These are phyloP conservation scores for Penicillium sp. DNA, from an alignment of 2,329 filamentous ascomycete genomes.

Conservation along the genomic window DNA sequence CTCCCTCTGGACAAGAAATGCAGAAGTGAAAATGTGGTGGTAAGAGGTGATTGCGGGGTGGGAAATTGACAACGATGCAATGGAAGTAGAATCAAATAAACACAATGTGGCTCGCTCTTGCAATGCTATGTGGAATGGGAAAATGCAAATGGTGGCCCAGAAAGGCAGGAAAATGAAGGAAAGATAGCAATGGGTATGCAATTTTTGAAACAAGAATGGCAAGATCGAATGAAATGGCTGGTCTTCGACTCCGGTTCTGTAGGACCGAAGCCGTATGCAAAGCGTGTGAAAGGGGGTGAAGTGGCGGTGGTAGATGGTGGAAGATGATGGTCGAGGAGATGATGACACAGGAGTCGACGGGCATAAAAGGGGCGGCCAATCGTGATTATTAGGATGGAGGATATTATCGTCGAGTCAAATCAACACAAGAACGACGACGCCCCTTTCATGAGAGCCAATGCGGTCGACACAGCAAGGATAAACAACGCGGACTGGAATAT, in stretches of 20 bases:
- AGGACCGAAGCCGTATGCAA: slow-evolving; percentile 26
- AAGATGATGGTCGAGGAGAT: slow-evolving; percentile 9
- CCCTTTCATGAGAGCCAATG: slow-evolving; percentile 19
- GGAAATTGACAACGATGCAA: slow-evolving; percentile 20
- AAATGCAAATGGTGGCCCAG: slow-evolving; percentile 39
- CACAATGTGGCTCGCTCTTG: slow-evolving; percentile 47
- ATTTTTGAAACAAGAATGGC: slow-evolving; percentile 33
- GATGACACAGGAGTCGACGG: slow-evolving; percentile 22
- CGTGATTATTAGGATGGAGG: slow-evolving; percentile 16
- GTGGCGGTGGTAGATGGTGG: background rate
- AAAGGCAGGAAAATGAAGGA: slow-evolving; percentile 23
- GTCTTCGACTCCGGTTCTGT: slow-evolving; percentile 22
- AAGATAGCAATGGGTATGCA: slow-evolving; percentile 40
- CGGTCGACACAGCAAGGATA: slow-evolving; percentile 11
- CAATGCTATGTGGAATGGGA: slow-evolving; percentile 48
- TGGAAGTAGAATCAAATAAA: slow-evolving; percentile 20
- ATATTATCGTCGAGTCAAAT: slow-evolving; percentile 14
- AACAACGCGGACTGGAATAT: slow-evolving; percentile 21
- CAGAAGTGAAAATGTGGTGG: slow-evolving; percentile 16
- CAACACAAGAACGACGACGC: slow-evolving; percentile 18
- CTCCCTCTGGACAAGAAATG: slow-evolving; percentile 24
- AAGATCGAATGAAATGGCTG: slow-evolving; percentile 24
- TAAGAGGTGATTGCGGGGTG: slow-evolving; percentile 2
- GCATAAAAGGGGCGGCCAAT: slow-evolving; percentile 11
- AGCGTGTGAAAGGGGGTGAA: slow-evolving; percentile 18